Conservation (phyloP, 2,329 filamentous ascomycete species). For the Colletotrichum cereale region DNA sequence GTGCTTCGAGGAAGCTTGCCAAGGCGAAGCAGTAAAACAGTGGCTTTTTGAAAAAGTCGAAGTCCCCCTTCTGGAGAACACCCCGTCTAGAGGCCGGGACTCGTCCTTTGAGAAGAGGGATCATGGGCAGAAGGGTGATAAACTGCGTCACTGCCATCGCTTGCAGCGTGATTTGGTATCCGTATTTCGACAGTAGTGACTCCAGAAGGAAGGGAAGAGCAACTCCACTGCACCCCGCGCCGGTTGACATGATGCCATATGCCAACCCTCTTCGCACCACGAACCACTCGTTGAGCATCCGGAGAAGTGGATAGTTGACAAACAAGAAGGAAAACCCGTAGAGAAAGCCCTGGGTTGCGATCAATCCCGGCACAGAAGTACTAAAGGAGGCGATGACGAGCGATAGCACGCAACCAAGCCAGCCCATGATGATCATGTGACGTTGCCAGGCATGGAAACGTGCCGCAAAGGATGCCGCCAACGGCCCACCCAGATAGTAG, state of each 20-base stretch:
- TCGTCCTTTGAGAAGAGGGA: conserved; percentile 56
- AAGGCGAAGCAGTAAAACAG: conserved; percentile 54
- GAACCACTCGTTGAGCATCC: conserved; percentile 60
- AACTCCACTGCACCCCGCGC: conserved; percentile 61
- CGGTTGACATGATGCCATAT: conserved; percentile 62
- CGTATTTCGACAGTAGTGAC: conserved; percentile 54
- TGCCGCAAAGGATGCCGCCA: conserved; percentile 43
- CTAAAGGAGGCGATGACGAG: conserved; percentile 42
- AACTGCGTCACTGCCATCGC: conserved; percentile 55
- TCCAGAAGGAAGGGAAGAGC: conserved; percentile 61
- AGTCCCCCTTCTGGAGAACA: conserved; percentile 43
- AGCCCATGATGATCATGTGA: conserved; percentile 28
- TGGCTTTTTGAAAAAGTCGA: conserved; percentile 43
- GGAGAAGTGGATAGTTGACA: conserved; percentile 55
- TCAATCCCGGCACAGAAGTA: conserved; percentile 41
- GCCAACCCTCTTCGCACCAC: conserved; percentile 58
- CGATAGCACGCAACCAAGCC: conserved; percentile 6
- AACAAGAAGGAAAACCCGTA: conserved; percentile 53
- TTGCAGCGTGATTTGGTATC: conserved; percentile 55
- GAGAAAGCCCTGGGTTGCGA: conserved; percentile 48
- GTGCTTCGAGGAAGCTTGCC: conserved; percentile 63
- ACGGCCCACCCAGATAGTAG: conserved; percentile 45
- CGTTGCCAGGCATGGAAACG: conserved; percentile 41
- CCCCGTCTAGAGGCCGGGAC: conserved; percentile 52
- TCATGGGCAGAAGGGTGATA: conserved; percentile 53